phyloP scores from a whole-genome alignment of 768 basidiomycete species.

The Terana coerulea region DNA sequence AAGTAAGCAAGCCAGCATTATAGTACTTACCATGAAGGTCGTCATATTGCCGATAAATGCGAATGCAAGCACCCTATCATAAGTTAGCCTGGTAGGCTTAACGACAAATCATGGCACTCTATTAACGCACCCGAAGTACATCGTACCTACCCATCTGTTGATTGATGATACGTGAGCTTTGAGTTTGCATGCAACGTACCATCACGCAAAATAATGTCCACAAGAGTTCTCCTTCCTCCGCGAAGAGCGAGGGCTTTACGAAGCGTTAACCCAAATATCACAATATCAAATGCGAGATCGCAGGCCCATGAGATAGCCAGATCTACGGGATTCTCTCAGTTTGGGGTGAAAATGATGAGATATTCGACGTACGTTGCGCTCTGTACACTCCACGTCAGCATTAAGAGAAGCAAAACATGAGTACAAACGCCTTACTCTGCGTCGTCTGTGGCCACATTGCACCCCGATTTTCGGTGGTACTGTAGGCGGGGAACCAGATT shows the following conservation, averaged over 20 bases:
- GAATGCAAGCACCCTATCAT: background rate
- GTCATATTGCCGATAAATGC: background rate
- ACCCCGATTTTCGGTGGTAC: too few relatives aligned
- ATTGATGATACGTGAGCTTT: background rate
- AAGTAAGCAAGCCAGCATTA: background rate
- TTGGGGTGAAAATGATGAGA: too few relatives aligned
- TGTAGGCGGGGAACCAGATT: too few relatives aligned
- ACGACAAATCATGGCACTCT: background rate
- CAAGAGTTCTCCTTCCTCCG: background rate
- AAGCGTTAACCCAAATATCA: conserved; percentile 12
- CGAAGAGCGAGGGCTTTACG: background rate
- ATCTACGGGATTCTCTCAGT: too few relatives aligned
- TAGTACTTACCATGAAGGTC: background rate
- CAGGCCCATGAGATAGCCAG: conserved; percentile 3
- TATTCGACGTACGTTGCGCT: too few relatives aligned
- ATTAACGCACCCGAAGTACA: conserved; percentile 10
- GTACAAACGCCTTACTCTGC: too few relatives aligned
- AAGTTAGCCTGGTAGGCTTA: background rate
- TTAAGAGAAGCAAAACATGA: too few relatives aligned
- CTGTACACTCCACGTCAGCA: too few relatives aligned
- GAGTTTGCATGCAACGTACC: background rate
- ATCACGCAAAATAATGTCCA: conserved; percentile 10
- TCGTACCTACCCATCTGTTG: background rate
- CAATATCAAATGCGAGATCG: conserved; percentile 1
- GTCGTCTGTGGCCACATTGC: too few relatives aligned